phyloP scores from a whole-genome alignment of 441 rosid species.

The Lepidium campestre region DNA sequence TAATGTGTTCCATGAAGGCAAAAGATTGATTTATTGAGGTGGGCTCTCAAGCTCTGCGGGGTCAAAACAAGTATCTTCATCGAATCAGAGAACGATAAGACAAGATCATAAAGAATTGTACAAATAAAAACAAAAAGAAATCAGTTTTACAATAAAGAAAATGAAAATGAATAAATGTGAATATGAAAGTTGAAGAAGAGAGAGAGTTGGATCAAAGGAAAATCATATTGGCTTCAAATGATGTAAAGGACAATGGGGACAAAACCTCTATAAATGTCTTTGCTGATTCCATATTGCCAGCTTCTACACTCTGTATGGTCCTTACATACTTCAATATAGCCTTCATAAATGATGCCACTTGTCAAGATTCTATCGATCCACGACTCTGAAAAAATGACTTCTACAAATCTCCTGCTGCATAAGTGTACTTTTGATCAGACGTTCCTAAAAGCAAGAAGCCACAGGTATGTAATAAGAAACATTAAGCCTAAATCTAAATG shows the following conservation, averaged over 20 bases:
- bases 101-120: constrained; percentile 21
- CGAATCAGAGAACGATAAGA: constrained; percentile 34
- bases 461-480: neutral
- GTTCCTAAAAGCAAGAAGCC: constrained; percentile 8
- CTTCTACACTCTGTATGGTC: constrained; percentile 54
- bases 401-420: constrained; percentile 18
- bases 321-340: constrained; percentile 45
- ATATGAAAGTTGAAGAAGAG: constrained; percentile 25
- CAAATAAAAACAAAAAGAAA: constrained; percentile 19
- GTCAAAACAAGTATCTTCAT: constrained; percentile 25
- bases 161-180: constrained; percentile 17
- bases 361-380: constrained; percentile 25
- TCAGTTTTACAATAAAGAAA: neutral
- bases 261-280: constrained; percentile 38
- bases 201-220: constrained; percentile 24
- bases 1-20: constrained; percentile 16
- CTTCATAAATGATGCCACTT: constrained; percentile 39
- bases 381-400: neutral
- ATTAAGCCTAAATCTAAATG: neutral
- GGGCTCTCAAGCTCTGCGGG: constrained; percentile 29
- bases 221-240: constrained; percentile 35
- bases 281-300: constrained; percentile 46
- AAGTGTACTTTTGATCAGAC: constrained; percentile 9
- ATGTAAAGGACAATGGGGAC: constrained; percentile 48
- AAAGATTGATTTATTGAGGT: constrained; percentile 29